Conservation (phyloP, 805 yeast genomes). For the Ogataea methylovora region DNA sequence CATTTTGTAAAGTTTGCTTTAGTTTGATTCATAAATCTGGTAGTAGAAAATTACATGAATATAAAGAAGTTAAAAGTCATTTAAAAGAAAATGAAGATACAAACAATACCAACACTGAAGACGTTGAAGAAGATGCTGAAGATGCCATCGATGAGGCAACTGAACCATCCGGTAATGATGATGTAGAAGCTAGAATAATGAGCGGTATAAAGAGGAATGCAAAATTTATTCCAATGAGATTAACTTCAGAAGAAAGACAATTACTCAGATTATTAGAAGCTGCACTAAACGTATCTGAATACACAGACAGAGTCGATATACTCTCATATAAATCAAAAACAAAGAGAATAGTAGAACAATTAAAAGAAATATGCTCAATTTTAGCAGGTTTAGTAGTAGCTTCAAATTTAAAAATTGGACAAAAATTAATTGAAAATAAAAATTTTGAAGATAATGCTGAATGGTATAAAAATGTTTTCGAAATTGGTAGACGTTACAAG, state of each 20-base stretch:
- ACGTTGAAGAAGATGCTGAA: conserved; percentile 9
- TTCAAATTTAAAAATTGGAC: conserved; percentile 64
- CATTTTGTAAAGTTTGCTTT: conserved; percentile 64
- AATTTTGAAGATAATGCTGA: conserved; percentile 62
- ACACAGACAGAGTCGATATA: conserved; percentile 73
- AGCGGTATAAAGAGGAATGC: conserved; percentile 35
- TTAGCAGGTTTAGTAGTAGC: conserved; percentile 75
- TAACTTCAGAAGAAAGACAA: conserved; percentile 63
- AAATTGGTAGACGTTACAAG: conserved; percentile 73
- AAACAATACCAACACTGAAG: conserved; percentile 8
- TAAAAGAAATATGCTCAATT: conserved; percentile 72
- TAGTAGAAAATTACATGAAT: conserved; percentile 39
- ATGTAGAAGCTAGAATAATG: conserved; percentile 17
- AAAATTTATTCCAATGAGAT: conserved; percentile 60
- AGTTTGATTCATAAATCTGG: conserved; percentile 67
- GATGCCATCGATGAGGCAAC: conserved; percentile 7
- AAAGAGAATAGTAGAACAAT: conserved; percentile 62
- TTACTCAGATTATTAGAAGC: conserved; percentile 62
- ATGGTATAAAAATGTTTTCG: conserved; percentile 68
- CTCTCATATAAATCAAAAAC: conserved; percentile 59
- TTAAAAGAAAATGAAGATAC: conserved; percentile 10
- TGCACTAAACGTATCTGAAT: conserved; percentile 70
- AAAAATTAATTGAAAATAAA: conserved; percentile 53
- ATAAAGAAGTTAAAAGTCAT: conserved; percentile 15
- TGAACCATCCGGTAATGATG: conserved; percentile 12